Evolutionary conservation across 352 stramenopile genomes (phyloP), one percentile per base, ranked within the genome.

Genomic region (Pythium monospermum): DNA sequence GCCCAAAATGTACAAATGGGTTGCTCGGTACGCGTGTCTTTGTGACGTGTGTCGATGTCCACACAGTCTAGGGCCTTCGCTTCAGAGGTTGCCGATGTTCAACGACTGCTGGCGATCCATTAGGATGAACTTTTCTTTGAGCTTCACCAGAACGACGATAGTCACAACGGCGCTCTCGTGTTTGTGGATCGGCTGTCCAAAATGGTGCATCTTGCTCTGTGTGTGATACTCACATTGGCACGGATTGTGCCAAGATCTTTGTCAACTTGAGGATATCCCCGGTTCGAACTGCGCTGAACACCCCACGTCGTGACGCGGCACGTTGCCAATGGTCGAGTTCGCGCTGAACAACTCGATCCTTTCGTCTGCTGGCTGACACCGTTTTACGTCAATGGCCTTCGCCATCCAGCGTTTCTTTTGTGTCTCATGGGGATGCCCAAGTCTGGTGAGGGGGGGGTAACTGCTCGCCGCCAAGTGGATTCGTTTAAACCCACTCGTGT

Each of bases 1-100:
- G 48, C 33, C 55, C 25, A 41, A 64, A 3, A 40, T 64, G 36
- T 68, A 63, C 23, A 63, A 61, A 35, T 70, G 57, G 62, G 35
- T 51, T 0, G 48, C 32, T 7, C 47, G 38, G 2, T 64, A 63
- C 12, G 50, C 58, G 2, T n/a, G 41, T 3, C 49, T 45, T 18
- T 57, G 58, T 40, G 45, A 64, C 23, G 19, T 59, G 2, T 60
- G 55, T 47, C 48, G 55, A 26, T 32, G 53, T 39, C 27, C 27
- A 21, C 51, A 16, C 39, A 56, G 19, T 40, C 58, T 2, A n/a
- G n/a, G n/a, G n/a, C n/a, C n/a, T n/a, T 45, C 47, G 21, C 35
- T 66, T 1, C 39, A 56, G 25, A 64, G 57, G 13, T 40, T 64
- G 2, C 38, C 49, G 0, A 26, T 65, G 15, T 26, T 33, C 33